A percentile compares a stretch with the other conserved stretches of the same genome.
phyloP scores from a whole-genome alignment of 139 green algal species.

The Tetradesmus lagerheimii region DNA sequence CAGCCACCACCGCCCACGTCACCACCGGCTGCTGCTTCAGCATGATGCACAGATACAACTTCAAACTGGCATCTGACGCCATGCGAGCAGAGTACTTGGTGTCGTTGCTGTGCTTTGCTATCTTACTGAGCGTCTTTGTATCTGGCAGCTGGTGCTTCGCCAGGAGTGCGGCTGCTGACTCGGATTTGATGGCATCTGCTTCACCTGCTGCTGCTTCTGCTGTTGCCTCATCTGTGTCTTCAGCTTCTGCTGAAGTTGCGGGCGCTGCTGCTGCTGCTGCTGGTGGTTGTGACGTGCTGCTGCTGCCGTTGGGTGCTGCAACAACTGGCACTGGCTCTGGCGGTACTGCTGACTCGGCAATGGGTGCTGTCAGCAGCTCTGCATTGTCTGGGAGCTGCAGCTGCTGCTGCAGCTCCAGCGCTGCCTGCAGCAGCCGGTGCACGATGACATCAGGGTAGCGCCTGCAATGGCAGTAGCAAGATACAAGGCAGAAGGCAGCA shows the following conservation, averaged over 20 bases:
- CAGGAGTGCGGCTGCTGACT: background rate
- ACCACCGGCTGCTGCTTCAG: slow-evolving; percentile 68
- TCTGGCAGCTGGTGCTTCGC: slow-evolving; percentile 54
- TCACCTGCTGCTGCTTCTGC: background rate
- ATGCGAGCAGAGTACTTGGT: slow-evolving; percentile 35
- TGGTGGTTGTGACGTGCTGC: background rate
- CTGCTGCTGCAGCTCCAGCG: slow-evolving; percentile 62
- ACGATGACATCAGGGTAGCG: slow-evolving; percentile 95
- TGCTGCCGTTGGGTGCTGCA: background rate
- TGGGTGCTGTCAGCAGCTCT: slow-evolving; percentile 16
- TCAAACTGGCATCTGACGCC: slow-evolving; percentile 77
- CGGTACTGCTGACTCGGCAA: background rate
- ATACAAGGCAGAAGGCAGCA: background rate
- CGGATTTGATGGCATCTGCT: background rate
- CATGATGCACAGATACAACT: slow-evolving; percentile 86
- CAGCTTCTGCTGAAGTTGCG: background rate
- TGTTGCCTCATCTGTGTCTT: background rate
- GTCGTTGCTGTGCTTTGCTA: slow-evolving; percentile 89
- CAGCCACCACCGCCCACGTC: slow-evolving; percentile 67
- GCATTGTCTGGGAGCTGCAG: slow-evolving; percentile 23
- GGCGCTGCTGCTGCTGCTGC: background rate
- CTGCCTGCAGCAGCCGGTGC: slow-evolving; percentile 85
- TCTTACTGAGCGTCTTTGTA: slow-evolving; percentile 8
- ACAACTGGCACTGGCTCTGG: background rate
- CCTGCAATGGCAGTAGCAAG: slow-evolving; percentile 9